Percentiles rank a stretch among this genome's conserved stretches.
phyloP scores from a whole-genome alignment of 2,329 filamentous ascomycete genomes.

The Bipolaris zeicola region DNA sequence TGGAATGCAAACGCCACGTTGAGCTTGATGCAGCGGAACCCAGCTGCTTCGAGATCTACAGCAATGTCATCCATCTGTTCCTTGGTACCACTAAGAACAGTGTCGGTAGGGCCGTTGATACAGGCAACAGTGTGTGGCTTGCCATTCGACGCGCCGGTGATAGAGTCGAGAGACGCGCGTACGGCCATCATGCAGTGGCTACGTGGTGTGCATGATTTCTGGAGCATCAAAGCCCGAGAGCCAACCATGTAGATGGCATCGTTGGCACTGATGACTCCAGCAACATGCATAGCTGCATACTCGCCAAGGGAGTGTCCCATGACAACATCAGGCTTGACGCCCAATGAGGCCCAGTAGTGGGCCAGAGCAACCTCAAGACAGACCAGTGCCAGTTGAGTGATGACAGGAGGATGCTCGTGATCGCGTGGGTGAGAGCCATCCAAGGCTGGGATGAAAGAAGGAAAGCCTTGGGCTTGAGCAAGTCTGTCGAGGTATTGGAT shows the following conservation, averaged over 20 bases:
- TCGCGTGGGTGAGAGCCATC: constrained; percentile 32
- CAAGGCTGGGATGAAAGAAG: constrained; percentile 29
- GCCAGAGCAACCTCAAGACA: constrained; percentile 48
- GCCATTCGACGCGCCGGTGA: constrained; percentile 29
- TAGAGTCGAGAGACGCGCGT: constrained; percentile 13
- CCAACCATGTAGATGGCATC: constrained; percentile 48
- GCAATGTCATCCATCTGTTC: constrained; percentile 15
- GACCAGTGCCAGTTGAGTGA: constrained; percentile 50
- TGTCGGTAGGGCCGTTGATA: constrained; percentile 38
- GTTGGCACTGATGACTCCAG: constrained; percentile 41
- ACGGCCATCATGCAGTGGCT: constrained; percentile 45
- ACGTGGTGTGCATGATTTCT: constrained; percentile 26
- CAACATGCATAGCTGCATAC: constrained; percentile 47
- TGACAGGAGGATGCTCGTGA: constrained; percentile 15
- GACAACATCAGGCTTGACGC: constrained; percentile 21
- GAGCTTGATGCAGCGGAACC: constrained; percentile 18
- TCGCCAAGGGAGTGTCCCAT: constrained; percentile 45
- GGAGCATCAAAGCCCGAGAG: constrained; percentile 35
- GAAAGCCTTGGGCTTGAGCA: constrained; percentile 39
- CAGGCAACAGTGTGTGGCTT: constrained; percentile 33
- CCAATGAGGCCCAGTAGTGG: constrained; percentile 18
- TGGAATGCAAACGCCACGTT: constrained; percentile 31
- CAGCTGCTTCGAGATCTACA: constrained; percentile 6
- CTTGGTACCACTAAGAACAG: constrained; percentile 37
- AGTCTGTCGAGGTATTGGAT: constrained; percentile 40